Conservation (phyloP, 139 green algal species). For the Chlamydomonas eustigma region DNA sequence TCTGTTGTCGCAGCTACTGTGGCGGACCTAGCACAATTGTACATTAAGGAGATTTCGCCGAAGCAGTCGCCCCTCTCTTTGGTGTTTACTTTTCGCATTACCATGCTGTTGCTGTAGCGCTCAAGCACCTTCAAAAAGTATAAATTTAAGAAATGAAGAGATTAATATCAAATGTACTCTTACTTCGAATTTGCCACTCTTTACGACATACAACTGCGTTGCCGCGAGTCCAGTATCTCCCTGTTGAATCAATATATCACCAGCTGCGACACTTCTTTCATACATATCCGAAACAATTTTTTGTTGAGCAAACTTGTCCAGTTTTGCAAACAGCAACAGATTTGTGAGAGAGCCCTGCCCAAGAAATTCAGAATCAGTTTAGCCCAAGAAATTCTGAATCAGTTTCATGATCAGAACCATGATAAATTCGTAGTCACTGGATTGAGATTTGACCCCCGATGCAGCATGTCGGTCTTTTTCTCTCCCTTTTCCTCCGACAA, state of each 20-base stretch:
- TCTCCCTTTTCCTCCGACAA: slow-evolving; percentile 11
- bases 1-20: slow-evolving; percentile 84
- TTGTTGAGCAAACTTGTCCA: slow-evolving; percentile 52
- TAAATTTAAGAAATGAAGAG: neutral
- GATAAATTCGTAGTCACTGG: slow-evolving; percentile 33
- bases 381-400: neutral
- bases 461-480: slow-evolving; percentile 19
- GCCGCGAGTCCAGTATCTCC: slow-evolving; percentile 78
- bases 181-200: slow-evolving; percentile 16
- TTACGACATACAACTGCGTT: slow-evolving; percentile 76
- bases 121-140: slow-evolving; percentile 6
- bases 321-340: slow-evolving; percentile 77
- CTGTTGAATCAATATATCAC: slow-evolving; percentile 89
- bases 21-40: slow-evolving; percentile 73
- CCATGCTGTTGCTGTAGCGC: slow-evolving; percentile 8
- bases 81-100: slow-evolving; percentile 50
- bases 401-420: no score
- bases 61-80: slow-evolving; percentile 53
- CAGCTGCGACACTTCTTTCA: slow-evolving; percentile 35
- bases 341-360: slow-evolving; percentile 67
- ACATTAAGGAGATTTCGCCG: slow-evolving; percentile 60
- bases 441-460: slow-evolving; percentile 13
- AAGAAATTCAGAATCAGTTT: neutral
- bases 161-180: no score
- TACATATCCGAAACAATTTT: slow-evolving; percentile 58